Evolutionary conservation across 2,329 filamentous ascomycete genomes (phyloP).

Genomic region (Endocalyx cinctus): DNA sequence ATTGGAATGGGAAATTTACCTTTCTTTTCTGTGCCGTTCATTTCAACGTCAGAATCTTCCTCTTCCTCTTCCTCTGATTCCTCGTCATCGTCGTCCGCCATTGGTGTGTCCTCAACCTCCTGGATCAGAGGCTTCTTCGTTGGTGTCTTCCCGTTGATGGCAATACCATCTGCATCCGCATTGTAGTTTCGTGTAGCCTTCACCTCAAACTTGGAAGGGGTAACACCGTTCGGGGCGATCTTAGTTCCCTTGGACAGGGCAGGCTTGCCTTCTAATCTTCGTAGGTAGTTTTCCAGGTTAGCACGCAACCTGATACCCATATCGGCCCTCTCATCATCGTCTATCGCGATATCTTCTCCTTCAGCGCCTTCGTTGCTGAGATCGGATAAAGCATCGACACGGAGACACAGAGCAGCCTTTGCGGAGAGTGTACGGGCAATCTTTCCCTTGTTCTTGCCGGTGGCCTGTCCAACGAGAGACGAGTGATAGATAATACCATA

Average conservation of each 20-base stretch:
- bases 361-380: slow-evolving; percentile 63
- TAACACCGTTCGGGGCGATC: slow-evolving; percentile 67
- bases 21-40: slow-evolving; percentile 29
- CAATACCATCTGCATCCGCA: slow-evolving; percentile 81
- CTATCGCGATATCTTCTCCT: slow-evolving; percentile 50
- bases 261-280: slow-evolving; percentile 85
- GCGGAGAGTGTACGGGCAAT: slow-evolving; percentile 94
- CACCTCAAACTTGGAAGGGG: slow-evolving; percentile 78
- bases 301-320: slow-evolving; percentile 69
- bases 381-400: slow-evolving; percentile 83
- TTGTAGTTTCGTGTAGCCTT: slow-evolving; percentile 96
- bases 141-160: slow-evolving; percentile 33
- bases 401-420: slow-evolving; percentile 88
- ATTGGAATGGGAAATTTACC: slow-evolving; percentile 16
- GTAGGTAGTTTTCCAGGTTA: slow-evolving; percentile 71
- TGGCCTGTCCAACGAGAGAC: slow-evolving; percentile 92
- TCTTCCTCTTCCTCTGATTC: slow-evolving; percentile 40
- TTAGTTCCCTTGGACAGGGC: slow-evolving; percentile 70
- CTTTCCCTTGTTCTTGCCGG: slow-evolving; percentile 98
- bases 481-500: slow-evolving; percentile 94
- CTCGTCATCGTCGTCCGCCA: slow-evolving; percentile 41
- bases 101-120: slow-evolving; percentile 35
- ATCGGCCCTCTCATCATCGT: slow-evolving; percentile 84
- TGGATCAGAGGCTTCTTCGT: slow-evolving; percentile 37
- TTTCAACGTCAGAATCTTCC: slow-evolving; percentile 32